Conservation (phyloP, 2,329 filamentous ascomycete species). For the Laburnicola sp. region DNA sequence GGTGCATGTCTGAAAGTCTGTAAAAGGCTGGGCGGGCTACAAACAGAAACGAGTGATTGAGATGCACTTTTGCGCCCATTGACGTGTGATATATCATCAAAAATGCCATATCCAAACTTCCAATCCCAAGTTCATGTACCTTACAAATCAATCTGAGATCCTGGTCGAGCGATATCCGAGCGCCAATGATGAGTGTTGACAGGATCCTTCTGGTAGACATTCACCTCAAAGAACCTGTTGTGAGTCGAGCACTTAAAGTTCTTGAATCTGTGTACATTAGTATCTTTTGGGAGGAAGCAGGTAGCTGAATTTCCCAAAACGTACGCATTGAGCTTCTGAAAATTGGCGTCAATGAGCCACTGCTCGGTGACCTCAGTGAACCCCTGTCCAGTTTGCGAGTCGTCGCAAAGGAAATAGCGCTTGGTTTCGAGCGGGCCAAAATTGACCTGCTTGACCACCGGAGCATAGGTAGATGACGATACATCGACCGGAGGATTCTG, state of each 20-base stretch:
- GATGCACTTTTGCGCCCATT: too few species aligned
- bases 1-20: too few species aligned
- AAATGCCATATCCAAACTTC: too few species aligned
- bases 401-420: conserved; percentile 46
- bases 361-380: conserved; percentile 46
- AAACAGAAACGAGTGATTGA: too few species aligned
- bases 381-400: conserved; percentile 1
- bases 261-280: conserved; percentile 46
- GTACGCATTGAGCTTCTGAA: conserved; percentile 52
- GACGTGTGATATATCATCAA: too few species aligned
- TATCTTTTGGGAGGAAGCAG: neutral
- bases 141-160: conserved; percentile 46
- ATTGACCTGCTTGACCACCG: conserved; percentile 53
- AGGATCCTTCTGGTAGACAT: conserved; percentile 55
- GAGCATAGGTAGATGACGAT: conserved; percentile 27
- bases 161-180: conserved; percentile 48
- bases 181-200: conserved; percentile 53
- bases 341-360: conserved; percentile 49
- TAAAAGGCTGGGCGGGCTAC: too few species aligned
- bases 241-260: conserved; percentile 52
- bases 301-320: conserved; percentile 13
- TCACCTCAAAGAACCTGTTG: conserved; percentile 55
- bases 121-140: neutral
- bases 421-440: conserved; percentile 51
- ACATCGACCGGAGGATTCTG: neutral